phyloP scores from a whole-genome alignment of 176 grass and related monocot species.

The Tuctoria greenei region DNA sequence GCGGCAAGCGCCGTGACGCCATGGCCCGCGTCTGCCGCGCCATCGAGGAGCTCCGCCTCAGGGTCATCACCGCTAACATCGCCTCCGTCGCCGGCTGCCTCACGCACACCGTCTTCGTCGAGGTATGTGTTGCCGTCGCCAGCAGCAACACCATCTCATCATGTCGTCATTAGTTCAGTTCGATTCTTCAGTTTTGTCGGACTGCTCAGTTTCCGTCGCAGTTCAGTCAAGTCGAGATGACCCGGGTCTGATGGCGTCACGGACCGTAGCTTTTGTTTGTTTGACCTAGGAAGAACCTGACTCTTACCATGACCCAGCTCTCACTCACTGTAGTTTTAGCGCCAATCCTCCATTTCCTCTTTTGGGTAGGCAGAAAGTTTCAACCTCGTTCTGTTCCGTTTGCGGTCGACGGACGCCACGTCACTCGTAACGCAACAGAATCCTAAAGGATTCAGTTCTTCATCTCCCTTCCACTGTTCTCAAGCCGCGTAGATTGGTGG shows the following conservation, averaged over 20 bases:
- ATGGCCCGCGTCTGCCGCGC: conserved; percentile 65
- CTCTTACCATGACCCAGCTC: background rate
- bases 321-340: background rate
- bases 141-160: too few species aligned
- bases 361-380: background rate
- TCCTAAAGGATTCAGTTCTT: too few species aligned
- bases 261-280: background rate
- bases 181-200: background rate
- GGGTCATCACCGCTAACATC: conserved; percentile 70
- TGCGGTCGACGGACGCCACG: too few species aligned
- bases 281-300: conserved; percentile 9
- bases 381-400: background rate
- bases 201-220: background rate
- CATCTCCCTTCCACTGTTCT: background rate
- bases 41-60: conserved; percentile 67
- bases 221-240: background rate
- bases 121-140: conserved; percentile 41
- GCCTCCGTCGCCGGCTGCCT: conserved; percentile 56
- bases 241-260: background rate
- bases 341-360: background rate
- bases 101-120: conserved; percentile 77
- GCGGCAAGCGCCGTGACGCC: conserved; percentile 62
- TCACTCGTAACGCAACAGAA: background rate
- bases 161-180: too few species aligned
- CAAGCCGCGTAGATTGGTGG: background rate